phyloP scores from a whole-genome alignment of 202 grass and related monocot genomes.

The Panicum virgatum region DNA sequence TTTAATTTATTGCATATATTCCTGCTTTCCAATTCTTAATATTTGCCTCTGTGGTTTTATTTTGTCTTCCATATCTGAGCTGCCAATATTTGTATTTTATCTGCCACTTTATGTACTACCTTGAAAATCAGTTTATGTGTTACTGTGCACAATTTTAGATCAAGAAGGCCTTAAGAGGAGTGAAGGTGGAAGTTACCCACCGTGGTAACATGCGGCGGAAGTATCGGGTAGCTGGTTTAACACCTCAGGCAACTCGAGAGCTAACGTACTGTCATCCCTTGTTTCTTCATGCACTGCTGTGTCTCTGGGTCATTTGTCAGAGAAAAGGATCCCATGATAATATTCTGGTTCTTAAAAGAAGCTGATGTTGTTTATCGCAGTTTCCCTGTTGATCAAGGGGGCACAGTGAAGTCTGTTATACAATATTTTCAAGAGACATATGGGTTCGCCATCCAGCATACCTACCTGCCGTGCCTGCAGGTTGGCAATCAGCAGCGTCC shows the following conservation, averaged over 20 bases:
- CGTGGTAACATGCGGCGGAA: constrained; percentile 95
- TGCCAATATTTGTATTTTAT: not conserved
- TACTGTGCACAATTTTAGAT: constrained; percentile 51
- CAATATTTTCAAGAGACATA: constrained; percentile 98
- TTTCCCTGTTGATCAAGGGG: constrained; percentile 81
- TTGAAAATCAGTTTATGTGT: not conserved
- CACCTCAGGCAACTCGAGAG: constrained; percentile 75
- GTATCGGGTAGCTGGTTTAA: constrained; percentile 85
- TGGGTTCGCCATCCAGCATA: constrained; percentile 84
- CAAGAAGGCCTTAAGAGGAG: constrained; percentile 86
- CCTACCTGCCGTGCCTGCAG: constrained; percentile 79
- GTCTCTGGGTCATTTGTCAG: not conserved
- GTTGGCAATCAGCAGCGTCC: constrained; percentile 80
- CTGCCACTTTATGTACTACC: not conserved
- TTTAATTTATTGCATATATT: not conserved
- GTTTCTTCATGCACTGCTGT: not conserved
- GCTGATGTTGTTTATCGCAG: constrained; percentile 36
- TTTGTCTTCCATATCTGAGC: constrained; percentile 4
- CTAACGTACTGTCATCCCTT: constrained; percentile 56
- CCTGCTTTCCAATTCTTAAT: not conserved
- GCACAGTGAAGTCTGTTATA: constrained; percentile 81
- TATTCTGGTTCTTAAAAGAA: not conserved
- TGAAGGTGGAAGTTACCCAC: constrained; percentile 93
- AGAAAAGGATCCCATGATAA: not conserved
- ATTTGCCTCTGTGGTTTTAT: constrained; percentile 18